Base-by-base conservation (phyloP, 2,329 filamentous ascomycete genomes). In the Xylariaceae sp. region DNA sequence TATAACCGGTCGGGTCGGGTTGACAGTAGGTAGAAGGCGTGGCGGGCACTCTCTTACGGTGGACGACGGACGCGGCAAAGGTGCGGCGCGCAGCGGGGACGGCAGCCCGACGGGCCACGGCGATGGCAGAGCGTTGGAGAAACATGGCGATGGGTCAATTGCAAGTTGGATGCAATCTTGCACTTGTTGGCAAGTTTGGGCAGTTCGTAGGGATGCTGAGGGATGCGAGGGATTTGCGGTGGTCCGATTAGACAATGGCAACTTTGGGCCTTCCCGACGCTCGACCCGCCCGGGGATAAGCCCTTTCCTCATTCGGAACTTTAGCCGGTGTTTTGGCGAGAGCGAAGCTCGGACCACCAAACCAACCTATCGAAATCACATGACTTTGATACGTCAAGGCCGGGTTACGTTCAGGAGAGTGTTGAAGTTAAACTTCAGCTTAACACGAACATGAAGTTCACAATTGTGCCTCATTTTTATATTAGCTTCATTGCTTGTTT, bases 41-140 rank as follows among this genome's bases (percentile, higher is more conserved):
- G 35, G 35, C 8, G 35, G 31, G 39, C 29, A 43, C 46, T 51
- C 50, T 67, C 77, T 73, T 83, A 86, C 83, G 78, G 74, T 81
- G 82, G 69, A 80, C 72, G 64, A 82, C 72, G 60, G 81, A 80
- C 69, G 77, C 83, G 63, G 79, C 73, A 70, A 86, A 83, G 72
- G 74, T 77, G 71, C 83, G 82, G 66, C 77, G 76, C 68, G 78
- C 72, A 61, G 74, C 72, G 62, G 81, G 80, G 54, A 76, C 74
- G 68, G 77, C 76, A 58, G 77, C 82, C 60, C 83, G 80, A 71
- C 83, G 83, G 68, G 81, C 82, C 69, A 76, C 80, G 64, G 78
- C 74, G 63, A 82, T 68, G 70, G 78, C 81, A 68, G 83, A 77
- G 70, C 83, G 83, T 77, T 84, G 80, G 70, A 86, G 70, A 66